Base-by-base conservation (phyloP, 164 flowering plant genomes). In the Protea cynaroides region DNA sequence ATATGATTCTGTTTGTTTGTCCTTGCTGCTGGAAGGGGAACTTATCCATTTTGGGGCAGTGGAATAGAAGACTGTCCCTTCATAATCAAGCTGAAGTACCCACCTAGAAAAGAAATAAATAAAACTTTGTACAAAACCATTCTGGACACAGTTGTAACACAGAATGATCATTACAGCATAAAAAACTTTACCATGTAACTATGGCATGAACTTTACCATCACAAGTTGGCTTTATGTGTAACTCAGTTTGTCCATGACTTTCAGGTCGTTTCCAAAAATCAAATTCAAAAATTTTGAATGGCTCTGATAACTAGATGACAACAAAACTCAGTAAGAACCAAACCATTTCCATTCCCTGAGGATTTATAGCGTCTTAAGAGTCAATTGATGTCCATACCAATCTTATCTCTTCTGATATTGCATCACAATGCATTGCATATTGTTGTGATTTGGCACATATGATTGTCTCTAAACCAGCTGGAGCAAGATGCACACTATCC, bases 191-290 rank as follows among this genome's bases (percentile, higher is more conserved):
- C 98, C 98, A 93, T 68, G 98, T 89, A 65, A 93, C 65, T 23
- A 93, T 63, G 63, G 95, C 98, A 77, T 90, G 84, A 69, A 86
- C 78, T 67, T 69, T 81, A 65, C 98, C 98, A 75, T 74, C 74
- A 59, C 56, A 49, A 66, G 79, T 77, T 59, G 88, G 82, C 72
- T 83, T 86, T 70, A 93, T 70, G 44, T 15, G 72, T 43, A 90
- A 13, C 59, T 81, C 78, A 61, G 74, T 71, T 72, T 82, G 84
- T 62, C 92, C 83, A 72, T 67, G 80, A 75, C 88, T 90, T 56
- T 89, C 88, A 73, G 98, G 98, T 76, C 98, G 83, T 86, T 80
- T 90, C 85, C 86, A 86, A 77, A 93, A 90, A 83, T 93, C 93
- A 79, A 93, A 85, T 71, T 87, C 92, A 80, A 93, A 93, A 72